Percentiles rank a stretch among this genome's conserved stretches.
Conservation (phyloP, 2,329 filamentous ascomycete genomes). For the Chalaropsis thielavioides region DNA sequence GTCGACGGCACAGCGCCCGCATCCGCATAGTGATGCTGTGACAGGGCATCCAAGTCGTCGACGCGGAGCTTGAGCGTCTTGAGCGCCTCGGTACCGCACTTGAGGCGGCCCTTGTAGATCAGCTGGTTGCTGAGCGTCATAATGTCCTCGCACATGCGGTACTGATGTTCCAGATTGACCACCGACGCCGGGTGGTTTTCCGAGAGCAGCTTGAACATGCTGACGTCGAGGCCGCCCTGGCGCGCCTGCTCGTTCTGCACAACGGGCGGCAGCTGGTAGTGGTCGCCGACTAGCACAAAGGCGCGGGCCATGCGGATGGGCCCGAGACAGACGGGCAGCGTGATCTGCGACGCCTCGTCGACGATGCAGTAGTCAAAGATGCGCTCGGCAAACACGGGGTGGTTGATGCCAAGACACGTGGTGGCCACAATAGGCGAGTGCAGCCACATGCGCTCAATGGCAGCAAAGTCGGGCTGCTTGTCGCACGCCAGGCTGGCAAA, state of each 20-base stretch:
- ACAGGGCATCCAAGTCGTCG: constrained; percentile 48
- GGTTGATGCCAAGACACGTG: constrained; percentile 83
- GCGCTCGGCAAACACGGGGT: constrained; percentile 73
- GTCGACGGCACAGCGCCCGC: neutral
- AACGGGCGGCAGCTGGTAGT: constrained; percentile 86
- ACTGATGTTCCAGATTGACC: constrained; percentile 86
- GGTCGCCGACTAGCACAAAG: constrained; percentile 91
- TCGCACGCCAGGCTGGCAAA: constrained; percentile 69
- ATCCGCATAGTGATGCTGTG: constrained; percentile 40
- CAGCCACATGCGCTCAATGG: constrained; percentile 72
- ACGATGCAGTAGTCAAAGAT: constrained; percentile 97
- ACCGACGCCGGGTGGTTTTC: constrained; percentile 78
- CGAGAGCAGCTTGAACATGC: constrained; percentile 84
- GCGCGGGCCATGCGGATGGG: constrained; percentile 85
- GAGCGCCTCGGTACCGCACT: constrained; percentile 70
- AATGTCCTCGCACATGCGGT: constrained; percentile 95
- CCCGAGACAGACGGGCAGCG: constrained; percentile 81
- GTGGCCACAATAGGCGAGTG: constrained; percentile 82
- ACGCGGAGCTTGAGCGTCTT: constrained; percentile 54
- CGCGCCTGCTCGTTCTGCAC: constrained; percentile 85
- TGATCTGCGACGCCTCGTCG: constrained; percentile 95
- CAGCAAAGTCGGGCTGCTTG: constrained; percentile 62
- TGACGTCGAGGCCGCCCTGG: constrained; percentile 76
- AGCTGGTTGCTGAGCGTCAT: constrained; percentile 87
- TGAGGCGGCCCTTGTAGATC: constrained; percentile 81